Evolutionary conservation across 1,284 basidiomycete genomes (phyloP), one percentile per base, ranked within the genome.

Genomic region (Mycosarcoma maydis): DNA sequence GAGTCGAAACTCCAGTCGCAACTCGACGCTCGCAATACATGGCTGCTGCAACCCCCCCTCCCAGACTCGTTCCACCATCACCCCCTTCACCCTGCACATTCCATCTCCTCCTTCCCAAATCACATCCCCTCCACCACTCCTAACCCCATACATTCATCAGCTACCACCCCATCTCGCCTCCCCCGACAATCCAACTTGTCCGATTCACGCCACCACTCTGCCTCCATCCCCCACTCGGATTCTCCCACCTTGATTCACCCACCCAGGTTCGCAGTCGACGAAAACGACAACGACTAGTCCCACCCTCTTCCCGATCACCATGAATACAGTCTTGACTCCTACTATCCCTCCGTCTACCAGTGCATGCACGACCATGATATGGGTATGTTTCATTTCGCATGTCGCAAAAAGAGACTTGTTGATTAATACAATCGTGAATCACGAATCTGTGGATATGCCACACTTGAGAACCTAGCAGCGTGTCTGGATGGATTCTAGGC

Each of bases 201-300:
- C 5, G 66, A 69, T 41, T 69, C 66, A 23, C 59, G 59, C 3
- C 59, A 62, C 36, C 36, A 62, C 13, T 62, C 66, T 2, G 55
- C 39, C 9, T 46, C 43, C 4, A 36, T 36, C 7, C 29, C 30
- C 8, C 27, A 14, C 19, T 33, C 29, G 2, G 50, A 51, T 2
- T 17, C 26, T 6, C 48, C 54, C 3, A 41, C 61, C 7, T 20
- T 19, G 13, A 14, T 19, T 10, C 43, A 46, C 22, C 40, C n/a
- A 17, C 47, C 6, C 2, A 46, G 66, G 13, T 69, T 69, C 24
- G 49, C 48, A 6, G 58, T 62, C 19, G 59, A 69, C 23, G 64
- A 54, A 27, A 42, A 66, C 23, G 52, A 67, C 10, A 41, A 57
- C 30, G 45, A 30, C 13, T 33, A 1, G 11, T 34, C n/a, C n/a